phyloP scores from a whole-genome alignment of 2,329 filamentous ascomycete species.

The Celoporthe dispersa region DNA sequence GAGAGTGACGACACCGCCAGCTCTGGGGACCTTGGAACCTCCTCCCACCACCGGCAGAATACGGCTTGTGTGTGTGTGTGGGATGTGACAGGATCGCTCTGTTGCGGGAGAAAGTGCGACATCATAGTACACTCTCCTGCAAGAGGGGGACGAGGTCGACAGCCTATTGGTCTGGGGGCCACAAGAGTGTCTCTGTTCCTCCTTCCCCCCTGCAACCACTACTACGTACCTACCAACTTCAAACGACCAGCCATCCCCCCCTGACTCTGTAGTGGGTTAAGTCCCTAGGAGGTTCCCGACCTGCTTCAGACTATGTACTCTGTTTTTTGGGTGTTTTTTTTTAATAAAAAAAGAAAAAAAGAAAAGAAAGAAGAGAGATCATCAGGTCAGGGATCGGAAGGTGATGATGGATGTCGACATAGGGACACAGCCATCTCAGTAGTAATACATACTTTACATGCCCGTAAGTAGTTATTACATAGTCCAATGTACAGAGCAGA shows the following conservation, averaged over 20 bases:
- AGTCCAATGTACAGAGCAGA: not conserved
- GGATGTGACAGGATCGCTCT: not conserved
- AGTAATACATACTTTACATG: too few species aligned
- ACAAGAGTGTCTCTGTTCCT: slow-evolving; percentile 5
- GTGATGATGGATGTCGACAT: not conserved
- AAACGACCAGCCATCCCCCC: slow-evolving; percentile 14
- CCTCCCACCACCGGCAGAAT: not conserved
- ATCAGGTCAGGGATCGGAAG: not conserved
- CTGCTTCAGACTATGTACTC: not conserved
- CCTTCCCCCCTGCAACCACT: slow-evolving; percentile 15
- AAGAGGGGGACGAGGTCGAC: slow-evolving; percentile 8
- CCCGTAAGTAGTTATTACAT: too few species aligned
- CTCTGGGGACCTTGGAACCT: not conserved
- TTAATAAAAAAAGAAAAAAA: not conserved
- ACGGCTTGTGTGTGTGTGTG: not conserved
- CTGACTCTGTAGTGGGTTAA: not conserved
- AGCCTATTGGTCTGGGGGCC: slow-evolving; percentile 19
- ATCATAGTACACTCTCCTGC: slow-evolving; percentile 6
- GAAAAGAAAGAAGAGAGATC: not conserved
- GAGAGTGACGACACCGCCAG: not conserved
- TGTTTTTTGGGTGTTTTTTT: too few species aligned
- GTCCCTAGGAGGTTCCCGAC: not conserved
- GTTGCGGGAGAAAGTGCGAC: slow-evolving; percentile 16
- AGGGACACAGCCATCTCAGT: too few species aligned
- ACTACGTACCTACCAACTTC: slow-evolving; percentile 5